A percentile compares a stretch with the other conserved stretches of the same genome.
These are phyloP conservation scores for Monilinia vaccinii-corymbosi DNA, from an alignment of 2,329 filamentous ascomycete genomes.

Conservation along the genomic window DNA sequence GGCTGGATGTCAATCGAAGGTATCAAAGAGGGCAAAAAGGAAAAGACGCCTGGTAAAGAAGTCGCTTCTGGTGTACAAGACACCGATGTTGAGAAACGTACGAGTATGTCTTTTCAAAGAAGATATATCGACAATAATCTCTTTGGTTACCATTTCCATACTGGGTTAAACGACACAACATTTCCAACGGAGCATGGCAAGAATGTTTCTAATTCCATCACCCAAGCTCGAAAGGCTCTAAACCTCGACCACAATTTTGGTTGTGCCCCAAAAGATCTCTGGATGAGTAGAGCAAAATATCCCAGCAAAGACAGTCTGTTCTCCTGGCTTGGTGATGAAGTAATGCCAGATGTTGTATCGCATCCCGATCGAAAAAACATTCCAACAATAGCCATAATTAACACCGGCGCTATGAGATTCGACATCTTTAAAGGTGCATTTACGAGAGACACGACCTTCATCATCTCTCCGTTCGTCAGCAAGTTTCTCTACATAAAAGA, in stretches of 20 bases:
- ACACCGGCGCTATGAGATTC: conserved; percentile 88
- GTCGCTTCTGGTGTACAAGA: not conserved
- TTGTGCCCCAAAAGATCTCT: conserved; percentile 73
- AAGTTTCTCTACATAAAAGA: conserved; percentile 68
- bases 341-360: conserved; percentile 59
- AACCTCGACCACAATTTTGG: conserved; percentile 66
- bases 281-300: conserved; percentile 73
- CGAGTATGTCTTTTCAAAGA: conserved; percentile 54
- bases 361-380: conserved; percentile 49
- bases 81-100: conserved; percentile 19
- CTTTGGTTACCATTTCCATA: conserved; percentile 74
- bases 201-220: conserved; percentile 62
- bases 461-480: conserved; percentile 81
- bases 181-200: conserved; percentile 71
- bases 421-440: conserved; percentile 92
- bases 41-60: conserved; percentile 21
- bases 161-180: conserved; percentile 56
- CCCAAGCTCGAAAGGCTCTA: conserved; percentile 58
- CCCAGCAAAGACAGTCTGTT: conserved; percentile 68
- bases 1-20: conserved; percentile 86
- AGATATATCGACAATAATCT: conserved; percentile 94
- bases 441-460: conserved; percentile 77
- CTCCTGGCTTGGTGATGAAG: conserved; percentile 65
- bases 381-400: conserved; percentile 66
- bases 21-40: conserved; percentile 25